Base-by-base conservation (phyloP, 768 basidiomycete species). In the Russula olivacea region DNA sequence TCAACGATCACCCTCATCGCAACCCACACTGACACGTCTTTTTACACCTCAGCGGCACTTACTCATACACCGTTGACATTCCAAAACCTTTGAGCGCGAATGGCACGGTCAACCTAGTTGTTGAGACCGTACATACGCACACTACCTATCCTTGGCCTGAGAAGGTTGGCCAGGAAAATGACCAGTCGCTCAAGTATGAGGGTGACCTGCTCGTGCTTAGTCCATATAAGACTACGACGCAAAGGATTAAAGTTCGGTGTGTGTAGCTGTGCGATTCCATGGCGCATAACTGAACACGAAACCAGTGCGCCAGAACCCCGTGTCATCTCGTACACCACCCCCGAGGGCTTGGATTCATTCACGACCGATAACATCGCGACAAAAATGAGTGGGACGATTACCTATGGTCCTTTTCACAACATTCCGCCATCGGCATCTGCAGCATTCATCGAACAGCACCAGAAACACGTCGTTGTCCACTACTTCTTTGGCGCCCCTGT, bases 221-320 rank as follows among this genome's bases (percentile, higher is more conserved):
- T 70, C 89, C 90, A 43, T 98, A 97, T 72, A 72, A 77, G 36
- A 93, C 93, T 25, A 74, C 81, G 50, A 84, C 90, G 23, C 93
- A 96, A 73, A 83, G 92, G 51, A 88, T 91, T 21, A 97, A 96
- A 78, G 74, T 97, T 67, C 85, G 85, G 94, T 94, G 69, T 51
- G 87, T 76, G 15, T 58, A 4, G 48, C 57, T 47, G 59, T 36
- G 32, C 28, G 21, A 25, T 51, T 49, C 40, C 50, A 30, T 34
- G 25, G 28, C 23, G n/a, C 14, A n/a, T 38, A 49, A 11, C 62
- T 30, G 43, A 47, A 55, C 34, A 38, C 47, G 49, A 55, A 5
- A 12, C 1, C 66, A 95, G 93, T 72, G 76, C 89, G n/a, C 81
- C 86, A 4, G 77, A 81, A 14, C 87, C 91, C 2, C 79, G 83